Base-by-base conservation (phyloP, 768 basidiomycete genomes). In the Termitomyces sp. region DNA sequence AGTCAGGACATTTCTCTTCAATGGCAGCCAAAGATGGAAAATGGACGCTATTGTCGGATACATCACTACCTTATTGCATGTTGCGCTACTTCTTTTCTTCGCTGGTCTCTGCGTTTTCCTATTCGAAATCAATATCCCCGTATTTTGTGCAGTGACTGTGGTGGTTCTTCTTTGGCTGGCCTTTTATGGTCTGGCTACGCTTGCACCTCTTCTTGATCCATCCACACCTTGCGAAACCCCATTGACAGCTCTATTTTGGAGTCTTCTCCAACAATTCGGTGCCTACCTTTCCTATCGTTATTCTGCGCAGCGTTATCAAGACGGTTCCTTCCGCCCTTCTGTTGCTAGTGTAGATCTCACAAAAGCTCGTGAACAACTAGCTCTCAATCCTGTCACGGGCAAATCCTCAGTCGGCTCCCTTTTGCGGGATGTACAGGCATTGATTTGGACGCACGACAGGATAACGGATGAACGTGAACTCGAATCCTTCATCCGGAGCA, bases 401-500 rank as follows among this genome's bases (percentile, higher is more conserved):
- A 35, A 45, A 19, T 27, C 21, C 19, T n/a, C 48, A n/a, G 27
- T 34, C 31, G 16, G 12, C 9, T 38, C 12, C 21, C 50, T 25
- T 14, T 31, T 9, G n/a, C 19, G n/a, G 1, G 58, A 34, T 42
- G 50, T 25, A 25, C 31, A 35, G 10, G 43, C 27, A 23, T 41
- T 59, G 25, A n/a, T 27, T 0, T 59, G 58, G 58, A 35, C 47
- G 32, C 34, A 14, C 5, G 19, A 35, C 3, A 57, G 21, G 56
- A 57, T 51, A 8, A 52, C 49, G 27, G 43, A 37, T 34, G 58
- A 55, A 19, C 29, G 27, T 17, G 48, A 55, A 25, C 25, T 59
- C 2, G 47, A 59, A n/a, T 19, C 14, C 3, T 55, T 59, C n/a
- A 11, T 59, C 2, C 49, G 45, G 19, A 59, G 53, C 43, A 51